phyloP scores from a whole-genome alignment of 495 filamentous ascomycete species.

The Apodospora peruviana region DNA sequence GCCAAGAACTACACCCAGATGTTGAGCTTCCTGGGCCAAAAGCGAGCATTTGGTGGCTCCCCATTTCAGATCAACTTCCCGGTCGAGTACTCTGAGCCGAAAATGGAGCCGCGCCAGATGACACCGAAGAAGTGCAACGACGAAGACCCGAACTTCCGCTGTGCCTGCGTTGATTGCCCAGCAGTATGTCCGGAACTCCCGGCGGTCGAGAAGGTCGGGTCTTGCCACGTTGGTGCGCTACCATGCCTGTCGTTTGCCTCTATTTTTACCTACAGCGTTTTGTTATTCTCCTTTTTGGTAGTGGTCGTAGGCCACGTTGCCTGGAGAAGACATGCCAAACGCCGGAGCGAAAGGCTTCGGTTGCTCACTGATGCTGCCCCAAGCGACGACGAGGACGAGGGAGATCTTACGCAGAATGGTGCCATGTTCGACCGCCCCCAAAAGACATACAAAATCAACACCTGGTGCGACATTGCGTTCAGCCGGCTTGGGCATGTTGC shows the following conservation, averaged over 20 bases:
- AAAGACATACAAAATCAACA: constrained; percentile 73
- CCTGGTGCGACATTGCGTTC: constrained; percentile 70
- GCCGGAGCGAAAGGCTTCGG: constrained; percentile 71
- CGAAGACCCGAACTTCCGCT: constrained; percentile 75
- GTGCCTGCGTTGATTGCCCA: constrained; percentile 89
- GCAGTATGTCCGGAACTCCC: constrained; percentile 76
- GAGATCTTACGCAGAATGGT: constrained; percentile 65
- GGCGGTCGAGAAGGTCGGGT: constrained; percentile 56
- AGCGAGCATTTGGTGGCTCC: constrained; percentile 80
- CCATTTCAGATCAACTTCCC: constrained; percentile 98
- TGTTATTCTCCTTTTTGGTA: constrained; percentile 60
- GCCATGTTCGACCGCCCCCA: constrained; percentile 66
- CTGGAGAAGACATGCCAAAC: constrained; percentile 63
- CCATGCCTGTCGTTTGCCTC: constrained; percentile 91
- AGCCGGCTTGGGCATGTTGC: constrained; percentile 74
- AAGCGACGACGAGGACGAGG: constrained; percentile 89
- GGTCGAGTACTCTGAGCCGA: constrained; percentile 51
- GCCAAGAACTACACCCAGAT: constrained; percentile 85
- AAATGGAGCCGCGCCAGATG: constrained; percentile 62
- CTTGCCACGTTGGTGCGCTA: constrained; percentile 77
- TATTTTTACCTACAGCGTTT: constrained; percentile 74
- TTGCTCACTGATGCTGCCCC: constrained; percentile 78
- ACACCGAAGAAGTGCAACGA: constrained; percentile 81
- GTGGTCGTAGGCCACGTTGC: constrained; percentile 67
- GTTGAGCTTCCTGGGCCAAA: constrained; percentile 85